Evolutionary conservation across 495 filamentous ascomycete species (phyloP).

Genomic region (Neurospora sp.): DNA sequence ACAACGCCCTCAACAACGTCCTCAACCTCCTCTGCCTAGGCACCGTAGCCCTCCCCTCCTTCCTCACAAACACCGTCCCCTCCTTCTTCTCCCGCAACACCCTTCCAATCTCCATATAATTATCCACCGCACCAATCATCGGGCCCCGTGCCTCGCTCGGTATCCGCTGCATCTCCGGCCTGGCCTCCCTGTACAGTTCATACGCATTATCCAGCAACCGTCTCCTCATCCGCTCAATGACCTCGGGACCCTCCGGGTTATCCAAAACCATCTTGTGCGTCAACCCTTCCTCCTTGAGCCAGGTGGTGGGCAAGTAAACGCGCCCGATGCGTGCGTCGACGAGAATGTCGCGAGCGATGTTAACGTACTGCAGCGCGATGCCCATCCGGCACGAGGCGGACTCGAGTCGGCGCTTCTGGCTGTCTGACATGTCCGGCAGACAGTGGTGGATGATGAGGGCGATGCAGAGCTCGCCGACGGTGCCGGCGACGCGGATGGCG

Average conservation of each 20-base stretch:
- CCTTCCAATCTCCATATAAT: constrained; percentile 64
- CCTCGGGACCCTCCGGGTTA: constrained; percentile 26
- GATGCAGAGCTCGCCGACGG: constrained; percentile 55
- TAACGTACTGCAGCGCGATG: constrained; percentile 58
- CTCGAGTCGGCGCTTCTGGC: constrained; percentile 22
- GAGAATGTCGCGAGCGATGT: constrained; percentile 57
- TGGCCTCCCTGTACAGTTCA: constrained; percentile 37
- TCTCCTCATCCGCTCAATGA: constrained; percentile 36
- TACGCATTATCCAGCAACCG: constrained; percentile 48
- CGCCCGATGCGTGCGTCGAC: constrained; percentile 50
- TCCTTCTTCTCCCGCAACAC: constrained; percentile 33
- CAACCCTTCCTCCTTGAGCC: constrained; percentile 47
- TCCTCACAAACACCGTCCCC: constrained; percentile 16
- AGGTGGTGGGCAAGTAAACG: constrained; percentile 52
- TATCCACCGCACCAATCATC: constrained; percentile 57
- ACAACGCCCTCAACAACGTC: constrained; percentile 46
- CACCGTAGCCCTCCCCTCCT: constrained; percentile 47
- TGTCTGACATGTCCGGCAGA: constrained; percentile 11
- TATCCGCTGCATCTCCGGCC: constrained; percentile 43
- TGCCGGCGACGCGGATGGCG: constrained; percentile 51
- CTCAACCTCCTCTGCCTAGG: constrained; percentile 40
- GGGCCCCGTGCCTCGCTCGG: constrained; percentile 46
- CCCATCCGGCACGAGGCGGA: constrained; percentile 51
- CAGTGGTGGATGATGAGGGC: constrained; percentile 50
- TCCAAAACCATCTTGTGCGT: constrained; percentile 42